Percentiles rank a stretch among this genome's conserved stretches.
Conservation (phyloP, 2,329 filamentous ascomycete genomes). For the Lasiodiplodia theobromae region DNA sequence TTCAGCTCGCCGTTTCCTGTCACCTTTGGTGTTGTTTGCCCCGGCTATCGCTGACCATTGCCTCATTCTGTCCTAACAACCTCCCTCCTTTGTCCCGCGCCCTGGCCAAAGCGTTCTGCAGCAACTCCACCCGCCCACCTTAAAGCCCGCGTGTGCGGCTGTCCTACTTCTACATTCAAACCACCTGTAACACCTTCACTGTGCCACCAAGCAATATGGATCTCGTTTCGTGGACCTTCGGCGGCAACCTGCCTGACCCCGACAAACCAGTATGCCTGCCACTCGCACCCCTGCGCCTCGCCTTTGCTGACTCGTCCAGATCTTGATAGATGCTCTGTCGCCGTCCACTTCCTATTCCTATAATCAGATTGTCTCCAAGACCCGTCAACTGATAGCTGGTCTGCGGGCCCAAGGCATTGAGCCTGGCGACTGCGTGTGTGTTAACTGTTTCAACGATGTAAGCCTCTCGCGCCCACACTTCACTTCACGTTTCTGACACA, state of each 20-base stretch:
- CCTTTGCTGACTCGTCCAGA: constrained; percentile 42
- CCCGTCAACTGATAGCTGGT: constrained; percentile 51
- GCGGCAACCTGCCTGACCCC: constrained; percentile 32
- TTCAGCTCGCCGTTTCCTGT: constrained; percentile 21
- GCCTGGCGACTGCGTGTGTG: constrained; percentile 52
- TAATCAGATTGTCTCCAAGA: constrained; percentile 43
- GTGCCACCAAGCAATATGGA: constrained; percentile 36
- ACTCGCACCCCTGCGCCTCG: not conserved
- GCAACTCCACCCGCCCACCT: not conserved
- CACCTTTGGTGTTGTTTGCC: not conserved
- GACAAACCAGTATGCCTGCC: constrained; percentile 19
- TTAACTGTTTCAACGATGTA: constrained; percentile 50
- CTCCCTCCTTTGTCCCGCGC: not conserved
- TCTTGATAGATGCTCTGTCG: constrained; percentile 53
- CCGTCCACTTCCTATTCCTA: constrained; percentile 47
- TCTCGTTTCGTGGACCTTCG: constrained; percentile 52
- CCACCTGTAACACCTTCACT: not conserved
- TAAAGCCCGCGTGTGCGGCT: constrained; percentile 11
- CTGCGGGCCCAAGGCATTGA: constrained; percentile 48
- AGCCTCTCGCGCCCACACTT: not conserved
- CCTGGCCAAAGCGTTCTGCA: not conserved
- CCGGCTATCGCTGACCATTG: not conserved
- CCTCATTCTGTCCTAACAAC: not conserved
- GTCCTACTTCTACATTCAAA: not conserved
- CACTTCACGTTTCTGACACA: not conserved